Evolutionary conservation across 345 rosid species (phyloP).

Genomic region (Turritis glabra): DNA sequence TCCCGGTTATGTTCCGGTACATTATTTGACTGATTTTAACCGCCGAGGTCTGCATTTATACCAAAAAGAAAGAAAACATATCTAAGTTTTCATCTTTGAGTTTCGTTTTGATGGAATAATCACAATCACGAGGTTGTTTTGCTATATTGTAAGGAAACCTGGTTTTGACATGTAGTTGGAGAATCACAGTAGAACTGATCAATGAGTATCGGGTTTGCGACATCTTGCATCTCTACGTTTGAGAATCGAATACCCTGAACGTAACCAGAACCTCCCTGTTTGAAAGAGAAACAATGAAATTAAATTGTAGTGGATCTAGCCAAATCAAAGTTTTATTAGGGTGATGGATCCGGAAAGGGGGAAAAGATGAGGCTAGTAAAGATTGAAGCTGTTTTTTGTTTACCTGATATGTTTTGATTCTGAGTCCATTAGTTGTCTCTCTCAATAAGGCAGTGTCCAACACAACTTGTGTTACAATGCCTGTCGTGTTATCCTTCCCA

Average conservation of each 20-base stretch:
- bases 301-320: neutral
- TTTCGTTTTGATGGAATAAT: constrained; percentile 1
- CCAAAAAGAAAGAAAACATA: neutral
- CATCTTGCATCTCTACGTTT: constrained; percentile 83
- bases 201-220: constrained; percentile 84
- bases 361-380: too few species aligned
- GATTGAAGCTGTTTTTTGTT: neutral
- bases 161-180: constrained; percentile 72
- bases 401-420: constrained; percentile 99
- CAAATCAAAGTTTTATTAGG: neutral
- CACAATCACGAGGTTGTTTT: constrained; percentile 1
- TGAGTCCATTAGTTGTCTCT: constrained; percentile 86
- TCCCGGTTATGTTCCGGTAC: constrained; percentile 86
- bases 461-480: constrained; percentile 81
- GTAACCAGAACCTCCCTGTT: constrained; percentile 92
- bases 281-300: neutral
- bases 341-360: too few species aligned
- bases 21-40: constrained; percentile 84
- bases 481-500: constrained; percentile 81
- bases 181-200: constrained; percentile 99
- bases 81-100: constrained; percentile 22
- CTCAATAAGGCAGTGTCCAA: constrained; percentile 83
- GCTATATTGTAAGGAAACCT: constrained; percentile 46
- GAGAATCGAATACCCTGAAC: constrained; percentile 79
- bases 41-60: constrained; percentile 65